Evolutionary conservation across 768 basidiomycete species (phyloP).

Genomic region (Dentipellis sp.): DNA sequence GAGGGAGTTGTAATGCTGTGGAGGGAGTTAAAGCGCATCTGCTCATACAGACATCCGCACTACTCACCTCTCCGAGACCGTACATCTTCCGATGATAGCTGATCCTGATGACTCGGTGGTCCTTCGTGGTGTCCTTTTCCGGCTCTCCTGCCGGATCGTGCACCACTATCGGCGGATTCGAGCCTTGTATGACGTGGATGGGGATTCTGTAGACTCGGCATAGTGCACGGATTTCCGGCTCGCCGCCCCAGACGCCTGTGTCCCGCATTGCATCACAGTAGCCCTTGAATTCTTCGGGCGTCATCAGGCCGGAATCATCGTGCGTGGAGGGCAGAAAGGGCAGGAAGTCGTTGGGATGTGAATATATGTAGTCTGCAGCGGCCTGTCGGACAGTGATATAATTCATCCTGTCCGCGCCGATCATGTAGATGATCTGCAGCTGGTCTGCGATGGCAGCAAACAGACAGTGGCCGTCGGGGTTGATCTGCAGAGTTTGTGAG

Average conservation of each 20-base stretch:
- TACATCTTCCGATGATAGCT: conserved; percentile 95
- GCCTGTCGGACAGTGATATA: conserved; percentile 53
- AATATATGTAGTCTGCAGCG: conserved; percentile 74
- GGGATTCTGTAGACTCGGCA: conserved; percentile 73
- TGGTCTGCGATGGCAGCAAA: conserved; percentile 94
- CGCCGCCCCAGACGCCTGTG: conserved; percentile 94
- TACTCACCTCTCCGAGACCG: conserved; percentile 86
- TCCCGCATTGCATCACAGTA: conserved; percentile 76
- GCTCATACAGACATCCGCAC: neutral
- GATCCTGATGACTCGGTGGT: conserved; percentile 44
- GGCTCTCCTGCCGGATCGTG: conserved; percentile 49
- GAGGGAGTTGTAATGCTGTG: conserved; percentile 83
- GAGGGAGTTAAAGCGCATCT: conserved; percentile 4
- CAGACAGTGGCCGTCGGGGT: conserved; percentile 93
- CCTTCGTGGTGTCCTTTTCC: conserved; percentile 25
- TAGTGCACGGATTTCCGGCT: conserved; percentile 91
- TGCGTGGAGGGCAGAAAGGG: conserved; percentile 79
- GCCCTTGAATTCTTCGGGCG: conserved; percentile 44
- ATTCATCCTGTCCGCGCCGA: conserved; percentile 48
- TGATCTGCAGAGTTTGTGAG: conserved; percentile 43
- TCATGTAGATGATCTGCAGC: conserved; percentile 59
- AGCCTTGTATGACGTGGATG: conserved; percentile 86
- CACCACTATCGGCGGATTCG: conserved; percentile 72
- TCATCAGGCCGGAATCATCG: conserved; percentile 68
- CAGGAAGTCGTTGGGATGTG: conserved; percentile 83